These are phyloP conservation scores for Boletus vermiculosoides DNA, from an alignment of 768 basidiomycete genomes.

Conservation along the genomic window DNA sequence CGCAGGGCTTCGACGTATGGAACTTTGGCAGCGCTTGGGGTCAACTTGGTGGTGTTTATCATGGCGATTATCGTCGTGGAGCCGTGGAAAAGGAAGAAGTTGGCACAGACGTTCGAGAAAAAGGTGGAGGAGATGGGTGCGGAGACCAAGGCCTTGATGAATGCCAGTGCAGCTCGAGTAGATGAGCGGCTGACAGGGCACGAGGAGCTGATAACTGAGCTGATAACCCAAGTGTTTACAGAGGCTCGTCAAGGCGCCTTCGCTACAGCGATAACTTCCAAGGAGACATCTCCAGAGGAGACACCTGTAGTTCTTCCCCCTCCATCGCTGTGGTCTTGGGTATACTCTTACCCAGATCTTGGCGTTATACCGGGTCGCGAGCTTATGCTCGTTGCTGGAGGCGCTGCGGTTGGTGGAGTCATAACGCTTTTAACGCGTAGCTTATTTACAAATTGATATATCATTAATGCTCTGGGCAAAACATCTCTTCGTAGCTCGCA, in stretches of 20 bases:
- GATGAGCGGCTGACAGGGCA: constrained; percentile 50
- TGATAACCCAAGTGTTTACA: constrained; percentile 22
- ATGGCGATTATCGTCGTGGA: constrained; percentile 89
- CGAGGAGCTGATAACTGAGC: constrained; percentile 32
- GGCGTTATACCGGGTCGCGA: constrained; percentile 18
- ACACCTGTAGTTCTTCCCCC: background rate
- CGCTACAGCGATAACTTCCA: constrained; percentile 1
- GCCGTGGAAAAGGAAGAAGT: constrained; percentile 88
- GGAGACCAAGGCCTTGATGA: constrained; percentile 42
- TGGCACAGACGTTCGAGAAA: constrained; percentile 88
- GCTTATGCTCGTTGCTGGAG: constrained; percentile 29
- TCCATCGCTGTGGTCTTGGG: constrained; percentile 11
- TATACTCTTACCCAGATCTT: constrained; percentile 10
- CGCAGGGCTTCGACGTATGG: constrained; percentile 94
- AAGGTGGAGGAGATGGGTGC: constrained; percentile 62
- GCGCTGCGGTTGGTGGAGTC: constrained; percentile 29
- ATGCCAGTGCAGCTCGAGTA: constrained; percentile 48
- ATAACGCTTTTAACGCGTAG: constrained; percentile 24
- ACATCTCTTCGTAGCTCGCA: background rate
- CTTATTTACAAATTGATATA: constrained; percentile 19
- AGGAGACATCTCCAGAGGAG: constrained; percentile 5
- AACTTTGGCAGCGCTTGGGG: constrained; percentile 75
- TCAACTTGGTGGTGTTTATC: constrained; percentile 90
- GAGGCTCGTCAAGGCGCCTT: constrained; percentile 12
- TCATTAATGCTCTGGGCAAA: background rate